These are phyloP conservation scores for Scutellaria galericulata DNA, from an alignment of 257 asterid genomes.

Conservation along the genomic window DNA sequence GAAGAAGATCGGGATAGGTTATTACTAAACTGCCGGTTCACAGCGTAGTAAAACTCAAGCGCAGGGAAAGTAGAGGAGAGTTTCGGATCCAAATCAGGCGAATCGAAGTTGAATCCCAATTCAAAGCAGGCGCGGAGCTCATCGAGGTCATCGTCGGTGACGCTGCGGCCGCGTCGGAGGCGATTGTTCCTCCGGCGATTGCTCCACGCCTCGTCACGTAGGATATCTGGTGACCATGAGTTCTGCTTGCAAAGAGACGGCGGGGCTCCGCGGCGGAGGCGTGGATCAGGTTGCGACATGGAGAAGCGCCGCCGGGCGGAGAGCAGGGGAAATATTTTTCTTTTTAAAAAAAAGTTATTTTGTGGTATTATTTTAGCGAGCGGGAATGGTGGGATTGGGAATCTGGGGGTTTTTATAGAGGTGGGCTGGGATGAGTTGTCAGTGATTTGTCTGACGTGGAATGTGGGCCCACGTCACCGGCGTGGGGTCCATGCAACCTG, in stretches of 20 bases:
- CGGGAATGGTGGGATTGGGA: constrained; percentile 41
- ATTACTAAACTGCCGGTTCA: constrained; percentile 41
- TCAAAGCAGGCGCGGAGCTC: constrained; percentile 80
- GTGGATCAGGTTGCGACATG: constrained; percentile 39
- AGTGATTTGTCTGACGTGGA: constrained; percentile 30
- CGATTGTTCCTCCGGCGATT: constrained; percentile 44
- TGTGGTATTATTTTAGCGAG: constrained; percentile 27
- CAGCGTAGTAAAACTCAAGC: constrained; percentile 61
- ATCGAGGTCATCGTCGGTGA: constrained; percentile 68
- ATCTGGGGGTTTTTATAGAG: constrained; percentile 28
- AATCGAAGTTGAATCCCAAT: constrained; percentile 65
- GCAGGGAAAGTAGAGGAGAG: constrained; percentile 67
- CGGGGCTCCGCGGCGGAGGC: constrained; percentile 35
- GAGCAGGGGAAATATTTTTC: constrained; percentile 7
- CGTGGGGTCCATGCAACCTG: constrained; percentile 31
- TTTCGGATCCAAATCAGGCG: constrained; percentile 67
- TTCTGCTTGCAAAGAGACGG: constrained; percentile 54
- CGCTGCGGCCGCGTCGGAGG: constrained; percentile 46
- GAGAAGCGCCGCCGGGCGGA: constrained; percentile 36
- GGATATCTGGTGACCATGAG: constrained; percentile 67
- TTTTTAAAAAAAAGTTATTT: neutral
- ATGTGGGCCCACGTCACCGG: constrained; percentile 26
- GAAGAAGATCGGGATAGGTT: constrained; percentile 56
- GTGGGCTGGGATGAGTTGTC: constrained; percentile 33
- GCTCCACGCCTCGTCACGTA: constrained; percentile 67